A percentile compares a stretch with the other conserved stretches of the same genome.
phyloP scores from a whole-genome alignment of 2,329 filamentous ascomycete species.

The Ceratocystis eucalypticola region DNA sequence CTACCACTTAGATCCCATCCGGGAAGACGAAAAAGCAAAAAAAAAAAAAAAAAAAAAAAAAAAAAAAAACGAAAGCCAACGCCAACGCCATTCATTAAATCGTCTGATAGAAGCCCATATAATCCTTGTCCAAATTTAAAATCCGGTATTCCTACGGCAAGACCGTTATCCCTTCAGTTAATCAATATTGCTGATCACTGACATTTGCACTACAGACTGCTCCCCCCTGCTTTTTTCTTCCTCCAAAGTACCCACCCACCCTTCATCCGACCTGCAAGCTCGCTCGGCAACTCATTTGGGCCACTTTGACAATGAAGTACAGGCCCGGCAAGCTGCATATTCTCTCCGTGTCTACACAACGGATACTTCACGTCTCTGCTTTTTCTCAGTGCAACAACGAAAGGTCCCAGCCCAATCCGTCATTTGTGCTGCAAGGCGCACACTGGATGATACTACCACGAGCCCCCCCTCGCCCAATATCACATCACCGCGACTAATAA shows the following conservation, averaged over 20 bases:
- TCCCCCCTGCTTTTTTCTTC: not conserved
- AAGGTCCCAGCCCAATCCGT: not conserved
- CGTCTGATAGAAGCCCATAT: not conserved
- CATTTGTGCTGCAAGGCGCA: not conserved
- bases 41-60: too few relatives aligned
- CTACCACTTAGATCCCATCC: too few relatives aligned
- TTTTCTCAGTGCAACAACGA: not conserved
- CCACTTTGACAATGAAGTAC: not conserved
- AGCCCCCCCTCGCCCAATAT: not conserved
- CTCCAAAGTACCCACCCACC: not conserved
- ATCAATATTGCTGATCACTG: slow-evolving; percentile 6
- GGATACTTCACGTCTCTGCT: not conserved
- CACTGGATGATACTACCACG: not conserved
- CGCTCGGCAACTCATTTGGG: not conserved
- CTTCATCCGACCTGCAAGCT: not conserved
- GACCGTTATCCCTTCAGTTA: slow-evolving; percentile 6
- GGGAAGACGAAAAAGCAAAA: not conserved
- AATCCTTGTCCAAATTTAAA: not conserved
- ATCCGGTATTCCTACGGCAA: not conserved
- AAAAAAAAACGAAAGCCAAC: not conserved
- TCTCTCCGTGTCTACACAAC: not conserved
- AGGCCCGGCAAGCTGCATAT: not conserved
- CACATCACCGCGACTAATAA: too few relatives aligned
- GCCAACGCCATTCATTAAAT: not conserved
- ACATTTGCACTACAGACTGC: not conserved